phyloP scores from a whole-genome alignment of 495 filamentous ascomycete genomes.

The Hypoxylon rickii region DNA sequence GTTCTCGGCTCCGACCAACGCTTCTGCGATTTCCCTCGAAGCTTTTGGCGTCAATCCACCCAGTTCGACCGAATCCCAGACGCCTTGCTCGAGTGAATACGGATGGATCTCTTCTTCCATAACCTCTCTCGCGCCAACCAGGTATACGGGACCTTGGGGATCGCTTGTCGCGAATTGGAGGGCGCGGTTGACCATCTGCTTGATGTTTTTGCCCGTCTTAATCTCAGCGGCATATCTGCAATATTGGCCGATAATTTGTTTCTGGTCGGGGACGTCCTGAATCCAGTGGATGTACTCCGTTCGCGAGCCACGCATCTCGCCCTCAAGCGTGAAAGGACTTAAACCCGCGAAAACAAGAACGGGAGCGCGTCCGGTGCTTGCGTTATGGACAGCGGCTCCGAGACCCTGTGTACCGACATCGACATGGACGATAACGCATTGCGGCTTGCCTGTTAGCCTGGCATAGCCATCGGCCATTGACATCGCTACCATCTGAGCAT shows the following conservation, averaged over 20 bases:
- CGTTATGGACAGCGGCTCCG: slow-evolving; percentile 91
- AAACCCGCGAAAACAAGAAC: slow-evolving; percentile 91
- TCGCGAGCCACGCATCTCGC: slow-evolving; percentile 83
- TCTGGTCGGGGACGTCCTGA: slow-evolving; percentile 94
- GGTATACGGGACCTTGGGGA: slow-evolving; percentile 85
- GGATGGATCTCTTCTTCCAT: slow-evolving; percentile 92
- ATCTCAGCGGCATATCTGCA: slow-evolving; percentile 91
- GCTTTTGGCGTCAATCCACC: slow-evolving; percentile 71
- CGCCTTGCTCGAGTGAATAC: slow-evolving; percentile 71
- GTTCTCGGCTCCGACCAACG: slow-evolving; percentile 71
- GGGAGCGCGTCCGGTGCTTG: slow-evolving; percentile 81
- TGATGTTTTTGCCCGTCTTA: slow-evolving; percentile 90
- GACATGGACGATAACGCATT: slow-evolving; percentile 93
- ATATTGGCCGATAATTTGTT: slow-evolving; percentile 88
- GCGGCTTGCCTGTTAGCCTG: slow-evolving; percentile 79
- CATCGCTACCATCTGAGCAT: slow-evolving; percentile 85
- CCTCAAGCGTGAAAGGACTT: slow-evolving; percentile 87
- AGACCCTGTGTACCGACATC: slow-evolving; percentile 93
- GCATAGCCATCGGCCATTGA: slow-evolving; percentile 97
- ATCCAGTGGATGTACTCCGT: slow-evolving; percentile 99
- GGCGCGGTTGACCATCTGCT: slow-evolving; percentile 93
- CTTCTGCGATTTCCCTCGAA: slow-evolving; percentile 68
- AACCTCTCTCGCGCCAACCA: slow-evolving; percentile 81
- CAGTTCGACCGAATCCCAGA: slow-evolving; percentile 77
- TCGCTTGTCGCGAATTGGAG: slow-evolving; percentile 82